phyloP scores from a whole-genome alignment of 2,329 filamentous ascomycete species.

The Cryphonectria naterciae region DNA sequence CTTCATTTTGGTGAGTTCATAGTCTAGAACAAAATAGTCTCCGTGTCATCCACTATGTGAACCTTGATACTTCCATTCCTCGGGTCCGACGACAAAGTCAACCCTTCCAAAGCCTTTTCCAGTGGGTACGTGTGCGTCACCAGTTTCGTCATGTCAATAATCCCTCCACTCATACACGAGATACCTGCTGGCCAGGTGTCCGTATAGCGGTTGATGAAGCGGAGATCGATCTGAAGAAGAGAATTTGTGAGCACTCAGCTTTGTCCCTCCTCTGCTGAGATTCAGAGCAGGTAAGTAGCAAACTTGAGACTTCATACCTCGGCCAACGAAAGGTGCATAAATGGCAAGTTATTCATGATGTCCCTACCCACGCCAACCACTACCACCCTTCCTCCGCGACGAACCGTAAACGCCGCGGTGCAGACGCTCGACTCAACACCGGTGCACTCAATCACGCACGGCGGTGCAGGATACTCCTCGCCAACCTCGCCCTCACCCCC shows the following conservation, averaged over 20 bases:
- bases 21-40: constrained; percentile 24
- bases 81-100: constrained; percentile 56
- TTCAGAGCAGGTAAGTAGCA: too few species aligned
- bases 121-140: constrained; percentile 67
- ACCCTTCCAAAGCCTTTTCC: constrained; percentile 62
- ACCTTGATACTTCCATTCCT: constrained; percentile 62
- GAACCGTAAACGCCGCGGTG: constrained; percentile 60
- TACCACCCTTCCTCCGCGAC: constrained; percentile 63
- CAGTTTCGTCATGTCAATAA: constrained; percentile 64
- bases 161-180: constrained; percentile 59
- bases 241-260: not conserved
- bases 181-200: constrained; percentile 73
- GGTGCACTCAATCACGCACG: constrained; percentile 67
- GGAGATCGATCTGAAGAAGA: constrained; percentile 60
- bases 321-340: constrained; percentile 67
- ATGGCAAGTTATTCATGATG: constrained; percentile 67
- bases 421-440: constrained; percentile 66
- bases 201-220: constrained; percentile 72
- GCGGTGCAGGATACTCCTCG: constrained; percentile 60
- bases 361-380: constrained; percentile 67
- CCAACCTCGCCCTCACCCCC: constrained; percentile 29
- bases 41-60: constrained; percentile 57
- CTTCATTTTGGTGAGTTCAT: too few species aligned
- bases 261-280: too few species aligned
- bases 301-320: constrained; percentile 47